Evolutionary conservation across 2,329 filamentous ascomycete species (phyloP).

Genomic region (Calonectria naviculata): DNA sequence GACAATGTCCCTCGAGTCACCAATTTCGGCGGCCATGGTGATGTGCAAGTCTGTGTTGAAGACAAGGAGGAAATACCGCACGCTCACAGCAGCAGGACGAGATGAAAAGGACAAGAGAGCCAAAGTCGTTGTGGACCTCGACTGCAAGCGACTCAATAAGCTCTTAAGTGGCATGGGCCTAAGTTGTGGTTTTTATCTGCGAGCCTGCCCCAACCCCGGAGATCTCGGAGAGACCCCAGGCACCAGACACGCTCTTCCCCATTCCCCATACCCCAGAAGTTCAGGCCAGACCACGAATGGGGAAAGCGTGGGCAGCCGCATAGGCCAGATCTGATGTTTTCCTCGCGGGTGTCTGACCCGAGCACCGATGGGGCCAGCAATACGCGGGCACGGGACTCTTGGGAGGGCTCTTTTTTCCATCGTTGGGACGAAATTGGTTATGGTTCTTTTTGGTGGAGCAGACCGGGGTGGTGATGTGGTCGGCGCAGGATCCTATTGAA

Average conservation of each 20-base stretch:
- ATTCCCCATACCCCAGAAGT: conserved; percentile 14
- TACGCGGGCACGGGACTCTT: neutral
- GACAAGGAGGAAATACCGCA: neutral
- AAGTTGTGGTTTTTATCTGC: conserved; percentile 15
- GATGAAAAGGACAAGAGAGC: neutral
- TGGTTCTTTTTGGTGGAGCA: neutral
- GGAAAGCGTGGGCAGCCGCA: neutral
- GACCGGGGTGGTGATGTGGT: neutral
- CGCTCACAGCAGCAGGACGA: neutral
- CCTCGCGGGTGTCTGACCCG: conserved; percentile 18
- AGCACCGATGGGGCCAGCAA: neutral
- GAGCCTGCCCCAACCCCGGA: neutral
- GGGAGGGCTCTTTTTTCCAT: conserved; percentile 1
- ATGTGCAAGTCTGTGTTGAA: neutral
- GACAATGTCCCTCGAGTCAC: conserved; percentile 4
- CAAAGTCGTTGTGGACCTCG: neutral
- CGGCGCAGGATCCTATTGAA: neutral
- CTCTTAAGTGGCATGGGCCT: neutral
- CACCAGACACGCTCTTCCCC: conserved; percentile 13
- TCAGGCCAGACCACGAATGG: neutral
- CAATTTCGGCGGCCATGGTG: conserved; percentile 22
- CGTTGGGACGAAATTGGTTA: neutral
- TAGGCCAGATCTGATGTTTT: neutral
- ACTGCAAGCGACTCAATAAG: neutral
- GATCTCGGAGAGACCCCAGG: conserved; percentile 11